Evolutionary conservation across 768 basidiomycete species (phyloP), one percentile per base, ranked within the genome.

Genomic region (Thelephora aurantiotincta): DNA sequence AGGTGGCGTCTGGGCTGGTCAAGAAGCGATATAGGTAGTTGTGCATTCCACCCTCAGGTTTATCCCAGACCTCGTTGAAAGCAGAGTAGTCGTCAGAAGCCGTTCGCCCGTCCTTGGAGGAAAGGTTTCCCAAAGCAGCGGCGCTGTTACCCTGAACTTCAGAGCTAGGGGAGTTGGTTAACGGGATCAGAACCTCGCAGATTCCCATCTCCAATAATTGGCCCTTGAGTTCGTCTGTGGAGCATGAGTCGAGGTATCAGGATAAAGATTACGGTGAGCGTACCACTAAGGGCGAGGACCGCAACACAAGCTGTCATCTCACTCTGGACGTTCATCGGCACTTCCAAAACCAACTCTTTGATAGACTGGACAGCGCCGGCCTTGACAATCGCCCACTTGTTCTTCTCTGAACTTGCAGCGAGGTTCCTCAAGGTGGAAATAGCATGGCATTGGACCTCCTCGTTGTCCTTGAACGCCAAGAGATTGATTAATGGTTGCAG

Each of bases 291-390:
- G 5, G 94, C 96, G 52, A 99, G 66, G 12, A 98, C 96, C 14
- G 96, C 96, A 38, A 97, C 85, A 56, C 94, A 98, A 5, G 96
- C 96, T 37, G 96, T 99, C 96, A 99, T 99, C 67, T 98, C 96
- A 58, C 91, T 94, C 67, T 99, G 96, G 11, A 99, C 96, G 52
- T 85, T 86, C 69, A 96, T 79, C 3, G 96, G 92, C 1, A 97
- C 94, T 57, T 85, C 85, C 11, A 99, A 69, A 2, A 99, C 92
- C 14, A 99, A 71, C 58, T 97, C 91, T 66, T 96, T 96, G 67
- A 99, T 99, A 38, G 88, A 82, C 59, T 91, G 88, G 3, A 97
- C 83, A 14, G 96, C 96, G 3, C 96, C 96, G 5, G 96, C 94
- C 62, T 96, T 87, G 46, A 99, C 93, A 48, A 99, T 98, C 6